Base-by-base conservation (phyloP, 192 early-diverging fungal genomes). In the Coemansia sp. region DNA sequence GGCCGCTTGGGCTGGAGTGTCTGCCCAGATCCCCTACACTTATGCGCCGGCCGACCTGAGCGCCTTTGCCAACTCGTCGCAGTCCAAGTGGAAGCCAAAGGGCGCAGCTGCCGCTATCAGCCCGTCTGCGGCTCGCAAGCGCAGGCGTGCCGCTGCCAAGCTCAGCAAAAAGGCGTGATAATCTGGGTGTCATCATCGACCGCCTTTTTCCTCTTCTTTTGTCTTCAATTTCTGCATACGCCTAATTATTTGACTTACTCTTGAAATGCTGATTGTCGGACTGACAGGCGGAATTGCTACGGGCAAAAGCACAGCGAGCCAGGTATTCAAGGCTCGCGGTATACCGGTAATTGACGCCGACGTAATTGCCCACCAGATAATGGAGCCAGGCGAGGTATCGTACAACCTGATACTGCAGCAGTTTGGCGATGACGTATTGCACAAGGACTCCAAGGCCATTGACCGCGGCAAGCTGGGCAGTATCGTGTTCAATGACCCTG, bases 241-340 rank as follows among this genome's bases (percentile, higher is more conserved):
- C 18, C 18, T 31, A 31, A 31, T 59, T 34, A 18, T 57, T 59
- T 41, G 5, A 35, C 13, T 9, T n/a, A 20, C 10, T 39, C 42
- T 31, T 48, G 37, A 42, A 57, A 98, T 99, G 96, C 88, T 90
- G 55, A 75, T 99, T 23, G 74, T 97, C 37, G 96, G 96, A 11
- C 84, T 99, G 39, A 99, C 97, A 9, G 97, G 97, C 59, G 95
- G 95, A 28, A 99, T 99, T 53, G 92, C 94, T 28, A 88, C 91
- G 11, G 91, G 91, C 61, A 98, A 98, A 79, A 92, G 90, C 47
- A 96, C 93, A 6, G 92, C 95, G 31, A 90, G 91, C 28, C 64
- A 73, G 9, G 84, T 87, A 28, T 79, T 96, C 33, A 55, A 62
- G 11, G 75, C 85, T 3, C 68, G 68, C 25, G 76, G 69, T 2